Evolutionary conservation across 2,329 filamentous ascomycete genomes (phyloP), one percentile per base, ranked within the genome.

Genomic region (Fusarium nelsonii): DNA sequence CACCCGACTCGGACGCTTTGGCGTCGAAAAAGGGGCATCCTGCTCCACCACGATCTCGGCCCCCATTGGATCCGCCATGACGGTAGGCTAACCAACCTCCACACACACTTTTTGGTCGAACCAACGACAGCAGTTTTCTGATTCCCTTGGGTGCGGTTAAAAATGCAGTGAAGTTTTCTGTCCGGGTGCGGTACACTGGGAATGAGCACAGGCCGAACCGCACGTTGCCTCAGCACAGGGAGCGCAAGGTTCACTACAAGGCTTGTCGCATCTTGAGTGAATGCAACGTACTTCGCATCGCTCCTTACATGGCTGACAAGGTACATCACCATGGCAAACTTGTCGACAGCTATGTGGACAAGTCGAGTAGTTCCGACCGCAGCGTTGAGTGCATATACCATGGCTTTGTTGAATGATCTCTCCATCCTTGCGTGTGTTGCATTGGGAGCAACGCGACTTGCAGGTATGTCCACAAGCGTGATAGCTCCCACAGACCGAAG

Each of bases 271-370:
- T 18, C 52, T 48, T 8, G 52, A 55, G n/a, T 55, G 41, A 23
- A 10, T 32, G n/a, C 52, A 55, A 14, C 41, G 41, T 23, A 26
- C 52, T 23, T 55, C 41, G n/a, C 52, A 55, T 16, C 52, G 33
- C 14, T 26, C 41, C 14, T 39, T 55, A 8, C 52, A 55, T 4
- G 33, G 33, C 4, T 39, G 33, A n/a, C 44, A 57, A 8, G 53
- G 44, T 18, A 18, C 28, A 41, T 50, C 45, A 3, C 44, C 45
- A 3, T 57, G 45, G 11, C 45, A 57, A 4, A 3, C 41, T 6
- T 57, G 45, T 11, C 15, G 8, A 20, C 54, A 57, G 12, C 6
- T 57, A 20, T 57, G 45, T 15, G 41, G 36, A 20, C 54, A 51
- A 4, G 36, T 41, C 4, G 28, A 50, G 16, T 28, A 41, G 4